Evolutionary conservation across 768 basidiomycete species (phyloP).

Genomic region (Mycena belliarum): DNA sequence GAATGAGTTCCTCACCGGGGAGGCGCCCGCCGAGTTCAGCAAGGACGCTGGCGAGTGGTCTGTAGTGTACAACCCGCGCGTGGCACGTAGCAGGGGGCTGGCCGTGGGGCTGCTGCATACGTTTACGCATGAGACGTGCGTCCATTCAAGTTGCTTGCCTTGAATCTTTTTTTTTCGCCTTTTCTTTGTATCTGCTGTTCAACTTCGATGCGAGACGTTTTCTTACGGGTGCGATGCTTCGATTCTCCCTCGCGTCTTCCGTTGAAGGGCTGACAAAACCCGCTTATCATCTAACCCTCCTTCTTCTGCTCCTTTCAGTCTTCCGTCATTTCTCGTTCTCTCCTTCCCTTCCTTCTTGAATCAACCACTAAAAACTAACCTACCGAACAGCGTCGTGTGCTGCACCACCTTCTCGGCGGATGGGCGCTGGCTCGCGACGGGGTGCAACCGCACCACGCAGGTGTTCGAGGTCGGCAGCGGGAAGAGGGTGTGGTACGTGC

Average conservation of each 20-base stretch:
- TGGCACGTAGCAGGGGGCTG: constrained; percentile 58
- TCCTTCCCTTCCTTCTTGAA: too few relatives aligned
- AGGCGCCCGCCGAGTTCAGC: constrained; percentile 55
- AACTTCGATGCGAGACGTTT: too few relatives aligned
- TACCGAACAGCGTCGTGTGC: constrained; percentile 72
- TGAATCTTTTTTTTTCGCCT: background rate
- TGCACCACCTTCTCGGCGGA: constrained; percentile 95
- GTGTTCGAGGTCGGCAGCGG: constrained; percentile 94
- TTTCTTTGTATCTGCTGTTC: too few relatives aligned
- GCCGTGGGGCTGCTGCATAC: constrained; percentile 85
- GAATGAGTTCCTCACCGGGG: constrained; percentile 29
- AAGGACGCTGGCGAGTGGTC: constrained; percentile 88
- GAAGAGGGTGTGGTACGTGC: constrained; percentile 72
- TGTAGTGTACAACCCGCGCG: constrained; percentile 81
- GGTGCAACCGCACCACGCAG: constrained; percentile 94
- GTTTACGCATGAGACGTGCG: constrained; percentile 86
- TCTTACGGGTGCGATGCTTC: too few relatives aligned
- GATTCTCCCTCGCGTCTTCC: too few relatives aligned
- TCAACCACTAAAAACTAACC: too few relatives aligned
- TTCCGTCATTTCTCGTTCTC: too few relatives aligned
- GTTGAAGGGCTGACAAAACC: too few relatives aligned
- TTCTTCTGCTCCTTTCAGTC: too few relatives aligned
- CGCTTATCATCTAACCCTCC: too few relatives aligned
- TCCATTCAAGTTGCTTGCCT: constrained; percentile 5
- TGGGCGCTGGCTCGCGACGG: constrained; percentile 90